These are phyloP conservation scores for Nicotiana undulata DNA, from an alignment of 257 asterid species.

Conservation along the genomic window DNA sequence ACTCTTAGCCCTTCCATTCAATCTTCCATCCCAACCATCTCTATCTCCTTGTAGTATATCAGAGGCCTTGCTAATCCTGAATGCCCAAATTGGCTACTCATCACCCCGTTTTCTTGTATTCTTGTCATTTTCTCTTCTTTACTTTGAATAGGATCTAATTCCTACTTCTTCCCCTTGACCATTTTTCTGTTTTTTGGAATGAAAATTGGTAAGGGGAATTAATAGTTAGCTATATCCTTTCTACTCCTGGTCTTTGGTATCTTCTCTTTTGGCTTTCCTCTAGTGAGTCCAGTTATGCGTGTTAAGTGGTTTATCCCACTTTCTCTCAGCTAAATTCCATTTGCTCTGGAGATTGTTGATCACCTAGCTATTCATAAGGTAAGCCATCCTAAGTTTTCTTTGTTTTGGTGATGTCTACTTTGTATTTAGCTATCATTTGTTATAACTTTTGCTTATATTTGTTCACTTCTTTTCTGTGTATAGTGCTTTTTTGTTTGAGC, in stretches of 20 bases:
- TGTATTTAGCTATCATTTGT: background rate
- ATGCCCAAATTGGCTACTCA: constrained; percentile 19
- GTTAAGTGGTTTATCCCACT: background rate
- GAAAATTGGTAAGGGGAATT: constrained; percentile 51
- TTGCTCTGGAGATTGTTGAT: background rate
- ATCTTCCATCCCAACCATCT: background rate
- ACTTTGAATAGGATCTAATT: constrained; percentile 22
- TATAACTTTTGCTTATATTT: background rate
- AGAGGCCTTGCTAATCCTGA: background rate
- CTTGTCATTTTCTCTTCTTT: background rate
- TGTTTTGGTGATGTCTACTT: background rate
- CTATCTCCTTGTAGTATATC: background rate
- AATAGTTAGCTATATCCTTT: constrained; percentile 23
- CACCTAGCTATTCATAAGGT: background rate
- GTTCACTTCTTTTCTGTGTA: background rate
- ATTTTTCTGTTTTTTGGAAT: constrained; percentile 49
- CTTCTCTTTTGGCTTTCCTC: background rate
- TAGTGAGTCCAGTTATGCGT: background rate
- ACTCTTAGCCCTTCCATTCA: background rate
- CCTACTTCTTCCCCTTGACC: constrained; percentile 26
- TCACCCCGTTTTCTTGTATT: background rate
- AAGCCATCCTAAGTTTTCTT: background rate
- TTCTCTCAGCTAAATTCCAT: background rate
- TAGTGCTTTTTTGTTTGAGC: background rate
- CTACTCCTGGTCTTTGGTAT: constrained; percentile 1